Conservation (phyloP, 116 monocot species). For the Trichopus zeylanicus region DNA sequence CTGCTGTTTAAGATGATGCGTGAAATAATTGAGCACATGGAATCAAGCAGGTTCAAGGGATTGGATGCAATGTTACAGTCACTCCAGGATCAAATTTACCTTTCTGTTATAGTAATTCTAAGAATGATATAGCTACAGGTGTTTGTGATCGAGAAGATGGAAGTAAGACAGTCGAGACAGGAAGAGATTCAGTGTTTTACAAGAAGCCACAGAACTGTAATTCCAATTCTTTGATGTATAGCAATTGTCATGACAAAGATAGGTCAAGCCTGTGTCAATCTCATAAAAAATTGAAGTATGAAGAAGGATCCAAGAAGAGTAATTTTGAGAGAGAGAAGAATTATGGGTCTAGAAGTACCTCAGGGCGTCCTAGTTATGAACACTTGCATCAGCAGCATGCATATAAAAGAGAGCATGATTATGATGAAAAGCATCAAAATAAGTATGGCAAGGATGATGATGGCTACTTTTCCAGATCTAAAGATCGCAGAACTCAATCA, state of each 20-base stretch:
- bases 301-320: conserved; percentile 14
- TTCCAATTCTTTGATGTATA: background rate
- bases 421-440: background rate
- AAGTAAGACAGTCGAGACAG: conserved; percentile 5
- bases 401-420: conserved; percentile 16
- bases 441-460: conserved; percentile 17
- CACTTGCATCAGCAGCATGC: conserved; percentile 10
- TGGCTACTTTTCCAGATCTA: conserved; percentile 18
- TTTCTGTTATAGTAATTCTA: no score
- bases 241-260: conserved; percentile 13
- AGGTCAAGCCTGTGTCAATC: conserved; percentile 3
- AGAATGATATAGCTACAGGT: conserved; percentile 4
- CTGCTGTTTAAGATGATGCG: conserved; percentile 47
- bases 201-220: conserved; percentile 12
- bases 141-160: conserved; percentile 1
- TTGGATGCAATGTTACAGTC: conserved; percentile 43
- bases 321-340: conserved; percentile 13
- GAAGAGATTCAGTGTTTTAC: conserved; percentile 4
- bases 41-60: conserved; percentile 66
- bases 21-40: conserved; percentile 96
- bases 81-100: no score
- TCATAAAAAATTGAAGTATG: conserved; percentile 3
- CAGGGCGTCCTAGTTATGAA: conserved; percentile 10
- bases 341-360: conserved; percentile 12
- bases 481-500: conserved; percentile 11